Base-by-base conservation (phyloP, 169 alveolate species). In the Eimeria praecox region DNA sequence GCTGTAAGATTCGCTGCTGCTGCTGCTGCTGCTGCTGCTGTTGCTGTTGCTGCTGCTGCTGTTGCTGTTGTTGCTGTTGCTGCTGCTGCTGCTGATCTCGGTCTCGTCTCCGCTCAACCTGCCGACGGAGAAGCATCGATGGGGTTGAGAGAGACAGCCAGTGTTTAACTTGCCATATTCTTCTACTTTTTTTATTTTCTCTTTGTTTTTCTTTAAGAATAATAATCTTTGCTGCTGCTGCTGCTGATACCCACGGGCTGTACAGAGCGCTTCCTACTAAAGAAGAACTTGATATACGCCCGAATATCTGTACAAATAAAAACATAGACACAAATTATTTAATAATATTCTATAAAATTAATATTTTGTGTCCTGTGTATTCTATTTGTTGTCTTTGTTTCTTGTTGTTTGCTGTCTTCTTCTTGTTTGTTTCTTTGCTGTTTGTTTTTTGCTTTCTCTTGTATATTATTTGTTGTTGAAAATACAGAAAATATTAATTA, bases 221-320 rank as follows among this genome's bases (percentile, higher is more conserved):
- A 5, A 75, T 56, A 49, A 16, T 40, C 20, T 30, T 14, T 12
- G 95, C 95, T 30, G 91, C 95, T 9, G 85, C 52, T 9, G 95
- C 90, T 3, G 95, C 66, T 2, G 95, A 91, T 10, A 40, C 33
- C 73, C 42, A 44, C 30, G 95, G 95, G 27, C 90, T 73, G 62
- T 69, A 66, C 49, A 91, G 33, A 8, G 71, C 91, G 83, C 95
- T 91, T 42, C 95, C 95, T 6, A 91, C 95, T 0, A 85, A 10
- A 16, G 95, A 91, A 46, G 66, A 40, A 54, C 71, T 80, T 4
- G 95, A 33, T 12, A 91, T 82, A 12, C 95, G 85, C 42, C 95
- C 95, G 42, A 77, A 91, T 64, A 91, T 91, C 95, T 91, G 82
- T 42, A 56, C 8, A 56, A 56, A 56, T 2, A 56, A 56, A 18